These are phyloP conservation scores for Geotrichum fermentans DNA, from an alignment of 1,139 yeast genomes.

Conservation along the genomic window DNA sequence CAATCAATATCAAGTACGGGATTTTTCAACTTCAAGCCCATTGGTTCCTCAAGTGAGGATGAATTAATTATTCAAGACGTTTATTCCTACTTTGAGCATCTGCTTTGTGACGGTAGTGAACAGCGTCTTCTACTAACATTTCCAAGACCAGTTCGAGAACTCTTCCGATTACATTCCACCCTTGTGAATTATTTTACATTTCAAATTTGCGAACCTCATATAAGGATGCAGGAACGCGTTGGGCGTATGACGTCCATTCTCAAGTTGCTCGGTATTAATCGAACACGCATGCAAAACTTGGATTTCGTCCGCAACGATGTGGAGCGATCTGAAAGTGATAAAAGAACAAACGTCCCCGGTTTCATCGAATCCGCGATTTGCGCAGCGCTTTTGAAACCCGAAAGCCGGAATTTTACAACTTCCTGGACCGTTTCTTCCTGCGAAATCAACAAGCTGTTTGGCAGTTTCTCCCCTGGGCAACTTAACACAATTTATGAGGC, in stretches of 20 bases:
- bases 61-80: conserved; percentile 62
- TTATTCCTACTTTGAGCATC: conserved; percentile 61
- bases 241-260: conserved; percentile 67
- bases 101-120: conserved; percentile 37
- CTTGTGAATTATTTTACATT: conserved; percentile 58
- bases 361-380: conserved; percentile 77
- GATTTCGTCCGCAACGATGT: too few species aligned
- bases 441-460: conserved; percentile 31
- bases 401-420: conserved; percentile 61
- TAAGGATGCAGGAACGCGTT: conserved; percentile 51
- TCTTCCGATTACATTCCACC: conserved; percentile 63
- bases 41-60: conserved; percentile 47
- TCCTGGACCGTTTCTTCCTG: conserved; percentile 61
- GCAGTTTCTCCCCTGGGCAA: conserved; percentile 12
- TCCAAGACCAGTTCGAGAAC: conserved; percentile 65
- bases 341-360: conserved; percentile 61
- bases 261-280: conserved; percentile 59
- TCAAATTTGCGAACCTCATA: conserved; percentile 60
- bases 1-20: conserved; percentile 53
- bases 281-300: conserved; percentile 61
- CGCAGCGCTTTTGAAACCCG: conserved; percentile 75
- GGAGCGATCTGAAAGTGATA: neutral
- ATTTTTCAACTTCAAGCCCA: conserved; percentile 54
- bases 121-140: conserved; percentile 44
- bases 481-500: conserved; percentile 29